Conservation (phyloP, 1,284 basidiomycete genomes). For the Ganoderma multipileum region DNA sequence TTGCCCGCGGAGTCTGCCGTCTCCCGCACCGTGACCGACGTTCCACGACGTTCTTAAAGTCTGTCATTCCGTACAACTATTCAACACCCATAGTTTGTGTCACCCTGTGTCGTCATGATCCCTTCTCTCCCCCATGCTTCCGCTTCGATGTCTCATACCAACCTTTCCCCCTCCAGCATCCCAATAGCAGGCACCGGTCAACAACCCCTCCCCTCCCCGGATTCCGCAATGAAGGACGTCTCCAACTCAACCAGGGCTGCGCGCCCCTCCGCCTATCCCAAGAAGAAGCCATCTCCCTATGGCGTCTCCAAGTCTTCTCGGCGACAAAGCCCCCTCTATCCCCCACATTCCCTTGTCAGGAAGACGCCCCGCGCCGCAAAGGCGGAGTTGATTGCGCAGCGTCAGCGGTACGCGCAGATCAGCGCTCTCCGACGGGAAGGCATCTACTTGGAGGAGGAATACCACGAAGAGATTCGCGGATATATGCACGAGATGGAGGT, state of each 20-base stretch:
- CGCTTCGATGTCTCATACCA: slow-evolving; percentile 31
- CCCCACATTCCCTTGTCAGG: slow-evolving; percentile 53
- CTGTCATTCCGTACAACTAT: slow-evolving; percentile 5
- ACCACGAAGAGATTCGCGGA: slow-evolving; percentile 88
- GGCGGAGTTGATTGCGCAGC: slow-evolving; percentile 62
- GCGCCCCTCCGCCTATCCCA: slow-evolving; percentile 73
- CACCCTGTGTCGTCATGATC: slow-evolving; percentile 20
- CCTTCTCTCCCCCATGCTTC: slow-evolving; percentile 14
- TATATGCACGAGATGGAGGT: slow-evolving; percentile 99
- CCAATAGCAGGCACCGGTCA: slow-evolving; percentile 47
- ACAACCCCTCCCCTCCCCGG: slow-evolving; percentile 44
- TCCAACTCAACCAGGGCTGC: slow-evolving; percentile 64
- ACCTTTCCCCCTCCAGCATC: slow-evolving; percentile 47
- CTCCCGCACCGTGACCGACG: slow-evolving; percentile 7
- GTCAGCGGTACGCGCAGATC: slow-evolving; percentile 72
- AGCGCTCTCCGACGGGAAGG: slow-evolving; percentile 71
- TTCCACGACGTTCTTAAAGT: slow-evolving; percentile 7
- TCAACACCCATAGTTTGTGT: slow-evolving; percentile 13
- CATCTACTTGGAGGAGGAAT: slow-evolving; percentile 89
- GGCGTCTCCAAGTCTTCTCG: slow-evolving; percentile 65
- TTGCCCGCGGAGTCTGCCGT: slow-evolving; percentile 10
- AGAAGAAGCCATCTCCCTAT: slow-evolving; percentile 82
- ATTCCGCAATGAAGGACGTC: slow-evolving; percentile 76
- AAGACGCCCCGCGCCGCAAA: slow-evolving; percentile 71
- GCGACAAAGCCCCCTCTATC: slow-evolving; percentile 53